Evolutionary conservation across 2,329 filamentous ascomycete genomes (phyloP), one percentile per base, ranked within the genome.

Genomic region (Ceratocystis ficicola): DNA sequence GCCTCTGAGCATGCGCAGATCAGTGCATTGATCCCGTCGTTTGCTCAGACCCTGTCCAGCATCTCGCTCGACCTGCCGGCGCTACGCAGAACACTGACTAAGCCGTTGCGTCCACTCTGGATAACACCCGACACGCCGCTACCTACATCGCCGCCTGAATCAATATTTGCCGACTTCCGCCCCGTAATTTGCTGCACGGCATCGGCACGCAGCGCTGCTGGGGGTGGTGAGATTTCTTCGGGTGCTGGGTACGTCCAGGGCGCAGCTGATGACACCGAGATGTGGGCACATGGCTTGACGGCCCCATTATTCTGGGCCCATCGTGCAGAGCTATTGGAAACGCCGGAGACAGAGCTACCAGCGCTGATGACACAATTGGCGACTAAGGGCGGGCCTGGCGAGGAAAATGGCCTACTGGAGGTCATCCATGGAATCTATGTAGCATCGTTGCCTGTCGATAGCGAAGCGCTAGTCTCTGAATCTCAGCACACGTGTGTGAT

Each of bases 251-350:
- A 99, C 72, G 87, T 99, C 67, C 94, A 97, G 75, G 94, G 94
- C 63, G 93, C 93, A 0, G 94, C 88, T 1, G 94, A 99, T 74
- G 94, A 99, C 73, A 90, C 88, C 12, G 94, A 99, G 78, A 90
- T 89, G 70, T 99, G 94, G 94, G 87, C 91, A 1, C 77, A 83
- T 64, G 90, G 90, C 0, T 81, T 97, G 17, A 94, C 89, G 0
- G 84, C 93, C 0, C 73, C 77, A 0, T 69, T 93, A 0, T 99
- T 96, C 75, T 99, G 94, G 94, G 75, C 75, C 1, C 79, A 96
- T 70, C 78, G 77, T 52, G 77, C 82, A 0, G 48, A 72, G 5
- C 77, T 97, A 10, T 77, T 95, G 22, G 74, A 74, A 0, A 81
- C 86, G 0, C 72, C 81, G 0, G 92, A 96, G 71, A 80, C 83